These are phyloP conservation scores for Mallotus nudiflorus DNA, from an alignment of 345 rosid genomes.

Conservation along the genomic window DNA sequence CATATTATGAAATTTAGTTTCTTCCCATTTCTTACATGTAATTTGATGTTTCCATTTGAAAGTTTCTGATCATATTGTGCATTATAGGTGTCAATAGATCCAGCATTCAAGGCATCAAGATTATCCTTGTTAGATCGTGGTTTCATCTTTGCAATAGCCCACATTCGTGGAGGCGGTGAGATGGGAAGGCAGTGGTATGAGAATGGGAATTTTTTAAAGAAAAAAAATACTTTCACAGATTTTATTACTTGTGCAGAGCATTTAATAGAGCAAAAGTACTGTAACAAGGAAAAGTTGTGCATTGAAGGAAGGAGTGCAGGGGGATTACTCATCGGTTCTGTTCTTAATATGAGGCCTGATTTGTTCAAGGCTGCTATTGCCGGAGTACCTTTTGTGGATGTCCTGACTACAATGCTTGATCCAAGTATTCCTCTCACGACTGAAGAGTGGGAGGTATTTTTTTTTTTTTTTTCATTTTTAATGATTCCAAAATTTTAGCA, in stretches of 20 bases:
- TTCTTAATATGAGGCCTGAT: conserved; percentile 96
- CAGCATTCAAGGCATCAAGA: conserved; percentile 69
- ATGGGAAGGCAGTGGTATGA: conserved; percentile 99
- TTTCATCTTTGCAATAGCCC: conserved; percentile 80
- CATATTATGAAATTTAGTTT: not conserved
- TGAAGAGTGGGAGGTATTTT: conserved; percentile 91
- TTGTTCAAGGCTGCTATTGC: conserved; percentile 87
- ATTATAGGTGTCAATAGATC: conserved; percentile 63
- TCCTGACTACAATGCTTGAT: conserved; percentile 91
- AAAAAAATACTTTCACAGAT: conserved; percentile 88
- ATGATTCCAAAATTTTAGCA: not conserved
- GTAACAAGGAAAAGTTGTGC: conserved; percentile 78
- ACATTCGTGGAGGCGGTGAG: conserved; percentile 97
- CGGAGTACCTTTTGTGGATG: conserved; percentile 97
- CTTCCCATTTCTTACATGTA: not conserved
- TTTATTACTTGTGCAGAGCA: conserved; percentile 80
- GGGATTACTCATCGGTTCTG: conserved; percentile 90
- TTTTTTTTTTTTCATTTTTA: not conserved
- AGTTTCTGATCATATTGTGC: not conserved
- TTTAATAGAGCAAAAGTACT: conserved; percentile 62
- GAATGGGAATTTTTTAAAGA: conserved; percentile 79
- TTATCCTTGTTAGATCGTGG: conserved; percentile 91
- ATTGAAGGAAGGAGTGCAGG: conserved; percentile 96
- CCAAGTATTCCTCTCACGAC: conserved; percentile 95
- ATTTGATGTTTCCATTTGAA: not conserved